Percentiles rank a stretch among this genome's conserved stretches.
These are phyloP conservation scores for Aspergillus ruber DNA, from an alignment of 2,329 filamentous ascomycete species.

Conservation along the genomic window DNA sequence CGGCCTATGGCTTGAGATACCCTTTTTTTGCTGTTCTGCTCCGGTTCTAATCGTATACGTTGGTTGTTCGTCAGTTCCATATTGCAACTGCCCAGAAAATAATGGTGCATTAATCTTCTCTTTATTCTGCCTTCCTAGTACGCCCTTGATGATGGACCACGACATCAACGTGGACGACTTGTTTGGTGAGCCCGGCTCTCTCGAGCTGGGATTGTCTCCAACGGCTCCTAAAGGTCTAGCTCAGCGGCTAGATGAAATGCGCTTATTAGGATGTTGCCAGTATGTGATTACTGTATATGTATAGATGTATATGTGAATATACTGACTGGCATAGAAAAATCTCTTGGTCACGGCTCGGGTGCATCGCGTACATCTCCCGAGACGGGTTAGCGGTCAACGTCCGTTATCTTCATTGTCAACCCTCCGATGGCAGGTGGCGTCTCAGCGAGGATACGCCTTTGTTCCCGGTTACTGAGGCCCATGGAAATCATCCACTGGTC, in stretches of 20 bases:
- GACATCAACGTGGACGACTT: conserved; percentile 64
- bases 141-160: conserved; percentile 53
- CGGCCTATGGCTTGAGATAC: background rate
- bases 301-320: background rate
- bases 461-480: conserved; percentile 54
- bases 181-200: conserved; percentile 59
- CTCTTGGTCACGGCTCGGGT: conserved; percentile 82
- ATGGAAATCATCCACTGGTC: conserved; percentile 60
- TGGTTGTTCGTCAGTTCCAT: background rate
- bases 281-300: conserved; percentile 42
- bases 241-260: conserved; percentile 69
- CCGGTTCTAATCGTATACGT: background rate
- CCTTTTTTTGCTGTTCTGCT: background rate
- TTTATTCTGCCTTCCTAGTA: conserved; percentile 14
- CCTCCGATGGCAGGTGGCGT: conserved; percentile 65
- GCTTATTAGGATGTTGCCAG: conserved; percentile 72
- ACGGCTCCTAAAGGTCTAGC: conserved; percentile 59
- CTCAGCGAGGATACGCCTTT: conserved; percentile 66
- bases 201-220: conserved; percentile 52
- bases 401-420: conserved; percentile 63
- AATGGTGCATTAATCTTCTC: background rate
- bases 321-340: conserved; percentile 55
- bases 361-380: conserved; percentile 70
- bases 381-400: conserved; percentile 67
- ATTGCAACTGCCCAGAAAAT: background rate